A percentile compares a stretch with the other conserved stretches of the same genome.
phyloP scores from a whole-genome alignment of 345 rosid genomes.

The Heritiera littoralis region DNA sequence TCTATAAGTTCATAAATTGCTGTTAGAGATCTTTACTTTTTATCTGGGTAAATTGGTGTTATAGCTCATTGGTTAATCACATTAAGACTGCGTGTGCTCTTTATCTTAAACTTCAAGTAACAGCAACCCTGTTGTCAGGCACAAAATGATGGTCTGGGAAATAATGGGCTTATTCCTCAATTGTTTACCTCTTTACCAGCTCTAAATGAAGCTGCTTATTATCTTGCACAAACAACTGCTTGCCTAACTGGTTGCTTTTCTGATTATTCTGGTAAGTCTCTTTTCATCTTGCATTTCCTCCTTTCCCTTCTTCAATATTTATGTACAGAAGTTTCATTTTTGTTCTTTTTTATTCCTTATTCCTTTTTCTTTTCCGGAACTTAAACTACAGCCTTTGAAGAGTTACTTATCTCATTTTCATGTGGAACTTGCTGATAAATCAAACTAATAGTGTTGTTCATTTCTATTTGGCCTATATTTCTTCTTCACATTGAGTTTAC shows the following conservation, averaged over 20 bases:
- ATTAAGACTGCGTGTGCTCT: not conserved
- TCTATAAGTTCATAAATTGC: not conserved
- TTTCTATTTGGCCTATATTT: not conserved
- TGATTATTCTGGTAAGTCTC: slow-evolving; percentile 49
- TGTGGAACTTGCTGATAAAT: not conserved
- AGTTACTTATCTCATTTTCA: slow-evolving; percentile 7
- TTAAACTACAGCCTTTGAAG: not conserved
- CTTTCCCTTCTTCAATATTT: not conserved
- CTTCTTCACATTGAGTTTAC: not conserved
- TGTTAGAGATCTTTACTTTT: not conserved
- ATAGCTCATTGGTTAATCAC: not conserved
- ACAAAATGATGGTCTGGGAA: slow-evolving; percentile 30
- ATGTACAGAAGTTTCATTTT: slow-evolving; percentile 5
- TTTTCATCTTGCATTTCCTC: not conserved
- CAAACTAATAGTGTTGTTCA: not conserved
- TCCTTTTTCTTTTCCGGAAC: not conserved
- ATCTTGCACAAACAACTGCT: slow-evolving; percentile 59
- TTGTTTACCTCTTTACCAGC: slow-evolving; percentile 48
- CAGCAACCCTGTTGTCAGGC: slow-evolving; percentile 12
- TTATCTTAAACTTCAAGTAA: slow-evolving; percentile 9
- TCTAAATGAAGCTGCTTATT: slow-evolving; percentile 59
- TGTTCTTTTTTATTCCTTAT: not conserved
- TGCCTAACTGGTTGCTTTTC: slow-evolving; percentile 58
- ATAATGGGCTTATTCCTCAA: slow-evolving; percentile 40
- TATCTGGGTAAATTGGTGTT: not conserved